phyloP scores from a whole-genome alignment of 257 asterid species.

The Fraxinus excelsior region DNA sequence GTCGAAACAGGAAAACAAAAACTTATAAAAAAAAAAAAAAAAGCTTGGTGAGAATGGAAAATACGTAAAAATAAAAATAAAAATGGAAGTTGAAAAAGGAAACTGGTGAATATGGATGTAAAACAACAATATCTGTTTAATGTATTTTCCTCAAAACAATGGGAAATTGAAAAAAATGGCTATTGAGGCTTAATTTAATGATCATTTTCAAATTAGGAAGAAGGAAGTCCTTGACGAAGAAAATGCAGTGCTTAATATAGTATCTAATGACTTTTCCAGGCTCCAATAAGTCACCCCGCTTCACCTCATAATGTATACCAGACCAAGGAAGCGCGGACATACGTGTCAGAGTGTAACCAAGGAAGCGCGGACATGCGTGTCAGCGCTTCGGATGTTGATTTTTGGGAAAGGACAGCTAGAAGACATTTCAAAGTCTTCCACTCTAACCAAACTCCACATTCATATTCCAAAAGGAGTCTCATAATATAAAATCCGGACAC shows the following conservation, averaged over 20 bases:
- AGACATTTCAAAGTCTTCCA: neutral
- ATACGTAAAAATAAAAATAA: neutral
- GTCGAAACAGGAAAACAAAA: neutral
- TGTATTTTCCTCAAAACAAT: neutral
- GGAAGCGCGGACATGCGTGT: neutral
- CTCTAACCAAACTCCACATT: slow-evolving; percentile 21
- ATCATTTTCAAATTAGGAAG: neutral
- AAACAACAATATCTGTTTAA: neutral
- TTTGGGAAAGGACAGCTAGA: too few species aligned
- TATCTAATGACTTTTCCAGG: neutral
- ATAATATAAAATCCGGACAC: neutral
- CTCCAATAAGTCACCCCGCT: neutral
- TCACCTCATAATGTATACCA: neutral
- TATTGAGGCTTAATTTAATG: neutral
- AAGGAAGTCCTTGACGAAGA: neutral
- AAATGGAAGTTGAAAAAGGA: neutral
- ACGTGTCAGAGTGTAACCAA: neutral
- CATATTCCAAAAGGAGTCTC: slow-evolving; percentile 15
- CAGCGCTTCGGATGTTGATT: too few species aligned
- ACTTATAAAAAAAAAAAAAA: neutral
- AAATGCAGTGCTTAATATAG: neutral
- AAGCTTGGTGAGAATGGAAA: neutral
- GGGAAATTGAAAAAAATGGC: neutral
- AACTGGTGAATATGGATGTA: neutral
- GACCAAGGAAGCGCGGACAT: neutral